These are phyloP conservation scores for Ustilago crameri DNA, from an alignment of 1,284 basidiomycete species.

Conservation along the genomic window DNA sequence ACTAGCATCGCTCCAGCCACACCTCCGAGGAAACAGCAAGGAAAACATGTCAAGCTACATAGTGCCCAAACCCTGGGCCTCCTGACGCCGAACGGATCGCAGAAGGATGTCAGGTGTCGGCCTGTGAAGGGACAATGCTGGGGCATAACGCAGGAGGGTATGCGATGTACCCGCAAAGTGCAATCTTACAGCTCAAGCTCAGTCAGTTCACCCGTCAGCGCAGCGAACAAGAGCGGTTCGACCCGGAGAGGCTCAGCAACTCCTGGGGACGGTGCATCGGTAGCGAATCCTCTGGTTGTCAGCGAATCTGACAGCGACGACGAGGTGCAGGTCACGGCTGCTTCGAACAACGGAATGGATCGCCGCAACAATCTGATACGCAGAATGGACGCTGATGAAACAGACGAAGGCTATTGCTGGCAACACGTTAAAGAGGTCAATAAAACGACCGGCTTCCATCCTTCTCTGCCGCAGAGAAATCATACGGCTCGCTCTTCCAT, in stretches of 20 bases:
- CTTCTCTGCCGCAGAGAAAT: background rate
- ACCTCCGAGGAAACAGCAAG: background rate
- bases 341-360: background rate
- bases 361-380: too few relatives aligned
- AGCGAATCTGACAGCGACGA: slow-evolving; percentile 11
- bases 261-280: background rate
- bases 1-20: too few relatives aligned
- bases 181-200: too few relatives aligned
- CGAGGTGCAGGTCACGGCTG: background rate
- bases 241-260: slow-evolving; percentile 14
- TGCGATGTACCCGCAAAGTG: slow-evolving; percentile 42
- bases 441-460: slow-evolving; percentile 44
- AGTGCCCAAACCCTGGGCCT: background rate
- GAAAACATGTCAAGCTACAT: background rate
- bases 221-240: background rate
- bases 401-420: slow-evolving; percentile 44
- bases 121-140: slow-evolving; percentile 51
- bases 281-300: slow-evolving; percentile 18
- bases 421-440: slow-evolving; percentile 57
- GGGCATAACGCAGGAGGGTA: slow-evolving; percentile 54
- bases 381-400: slow-evolving; percentile 14
- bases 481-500: too few relatives aligned
- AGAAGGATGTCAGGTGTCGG: slow-evolving; percentile 8
- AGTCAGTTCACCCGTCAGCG: too few relatives aligned
- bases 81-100: slow-evolving; percentile 14